phyloP scores from a whole-genome alignment of 257 asterid species.

The Capsicum pubescens region DNA sequence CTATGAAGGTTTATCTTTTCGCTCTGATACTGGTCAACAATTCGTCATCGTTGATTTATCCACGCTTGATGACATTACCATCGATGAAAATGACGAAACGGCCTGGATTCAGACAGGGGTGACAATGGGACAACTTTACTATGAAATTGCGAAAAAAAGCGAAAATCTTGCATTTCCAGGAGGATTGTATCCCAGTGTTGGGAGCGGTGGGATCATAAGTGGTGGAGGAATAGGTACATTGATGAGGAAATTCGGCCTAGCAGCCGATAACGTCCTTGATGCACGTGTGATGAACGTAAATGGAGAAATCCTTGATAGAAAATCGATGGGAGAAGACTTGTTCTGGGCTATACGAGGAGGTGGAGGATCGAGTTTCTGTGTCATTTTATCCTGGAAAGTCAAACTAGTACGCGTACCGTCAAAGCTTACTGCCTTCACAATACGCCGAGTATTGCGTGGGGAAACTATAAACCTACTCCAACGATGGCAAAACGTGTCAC shows the following conservation, averaged over 20 bases:
- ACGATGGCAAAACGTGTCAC: constrained; percentile 36
- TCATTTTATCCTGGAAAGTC: constrained; percentile 39
- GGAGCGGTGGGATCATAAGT: constrained; percentile 43
- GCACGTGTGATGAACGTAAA: constrained; percentile 32
- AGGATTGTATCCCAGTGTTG: constrained; percentile 44
- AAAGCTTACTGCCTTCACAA: constrained; percentile 32
- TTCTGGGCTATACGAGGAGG: constrained; percentile 51
- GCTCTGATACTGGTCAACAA: background rate
- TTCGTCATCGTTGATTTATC: constrained; percentile 36
- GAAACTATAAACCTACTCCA: constrained; percentile 27
- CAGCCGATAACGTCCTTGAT: constrained; percentile 41
- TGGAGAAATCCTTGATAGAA: constrained; percentile 32
- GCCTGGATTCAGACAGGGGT: constrained; percentile 46
- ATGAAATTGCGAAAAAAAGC: constrained; percentile 32
- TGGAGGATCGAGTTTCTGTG: constrained; percentile 42
- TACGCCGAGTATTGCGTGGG: constrained; percentile 27
- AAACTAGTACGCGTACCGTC: constrained; percentile 33
- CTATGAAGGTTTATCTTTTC: constrained; percentile 45
- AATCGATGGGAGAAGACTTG: constrained; percentile 38
- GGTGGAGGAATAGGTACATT: constrained; percentile 50
- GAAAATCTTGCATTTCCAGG: constrained; percentile 38
- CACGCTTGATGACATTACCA: constrained; percentile 12
- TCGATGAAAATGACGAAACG: constrained; percentile 29
- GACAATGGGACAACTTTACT: constrained; percentile 41
- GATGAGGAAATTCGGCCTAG: constrained; percentile 40